Evolutionary conservation across 2,329 filamentous ascomycete species (phyloP).

Genomic region (Herpomyces periplanetae): DNA sequence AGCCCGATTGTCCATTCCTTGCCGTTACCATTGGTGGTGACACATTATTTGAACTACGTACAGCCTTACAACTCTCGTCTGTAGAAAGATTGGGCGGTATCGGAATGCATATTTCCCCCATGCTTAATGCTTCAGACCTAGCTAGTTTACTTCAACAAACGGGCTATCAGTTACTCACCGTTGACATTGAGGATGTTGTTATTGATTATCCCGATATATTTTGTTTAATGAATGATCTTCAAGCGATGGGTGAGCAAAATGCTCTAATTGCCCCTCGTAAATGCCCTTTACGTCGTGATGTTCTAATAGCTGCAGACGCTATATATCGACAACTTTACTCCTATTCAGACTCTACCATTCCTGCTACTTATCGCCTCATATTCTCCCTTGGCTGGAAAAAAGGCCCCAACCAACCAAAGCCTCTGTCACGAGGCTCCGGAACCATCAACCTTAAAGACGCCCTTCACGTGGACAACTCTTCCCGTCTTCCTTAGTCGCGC

Average conservation of each 20-base stretch:
- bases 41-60: conserved; percentile 64
- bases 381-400: conserved; percentile 99
- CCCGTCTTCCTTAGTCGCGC: too few relatives aligned
- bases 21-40: conserved; percentile 90
- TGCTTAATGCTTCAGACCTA: conserved; percentile 68
- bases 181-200: conserved; percentile 86
- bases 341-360: conserved; percentile 21
- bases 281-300: conserved; percentile 32
- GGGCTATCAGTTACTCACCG: conserved; percentile 77
- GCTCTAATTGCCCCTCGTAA: conserved; percentile 52
- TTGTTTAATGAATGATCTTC: conserved; percentile 62
- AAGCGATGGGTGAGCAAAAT: conserved; percentile 84
- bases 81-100: conserved; percentile 67
- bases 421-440: conserved; percentile 43
- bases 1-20: conserved; percentile 64
- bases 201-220: conserved; percentile 74
- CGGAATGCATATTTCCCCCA: conserved; percentile 50
- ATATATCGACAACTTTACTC: conserved; percentile 53
- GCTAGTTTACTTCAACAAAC: conserved; percentile 52
- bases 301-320: conserved; percentile 45
- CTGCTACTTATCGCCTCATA: conserved; percentile 73
- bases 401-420: conserved; percentile 32
- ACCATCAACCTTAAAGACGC: conserved; percentile 68
- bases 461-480: too few relatives aligned
- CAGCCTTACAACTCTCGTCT: conserved; percentile 66